A percentile compares a stretch with the other conserved stretches of the same genome.
These are phyloP conservation scores for Fomitopsis serialis DNA, from an alignment of 768 basidiomycete species.

Conservation along the genomic window DNA sequence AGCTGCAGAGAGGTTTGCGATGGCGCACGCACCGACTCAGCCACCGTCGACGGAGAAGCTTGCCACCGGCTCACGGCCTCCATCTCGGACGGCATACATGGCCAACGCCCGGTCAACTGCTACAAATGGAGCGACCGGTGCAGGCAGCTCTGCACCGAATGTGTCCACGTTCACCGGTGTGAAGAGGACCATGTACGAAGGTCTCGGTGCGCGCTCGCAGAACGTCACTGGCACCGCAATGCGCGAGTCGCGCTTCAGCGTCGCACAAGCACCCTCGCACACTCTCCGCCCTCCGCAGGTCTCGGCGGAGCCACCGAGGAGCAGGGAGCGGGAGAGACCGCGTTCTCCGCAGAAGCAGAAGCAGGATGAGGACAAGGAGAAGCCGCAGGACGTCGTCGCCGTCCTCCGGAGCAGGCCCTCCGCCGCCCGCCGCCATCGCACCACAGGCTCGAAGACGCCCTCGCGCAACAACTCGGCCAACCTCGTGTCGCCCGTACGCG, in stretches of 20 bases:
- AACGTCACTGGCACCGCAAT: conserved; percentile 50
- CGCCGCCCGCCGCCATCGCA: conserved; percentile 39
- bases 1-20: neutral
- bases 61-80: conserved; percentile 7
- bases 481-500: conserved; percentile 2
- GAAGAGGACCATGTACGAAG: conserved; percentile 25
- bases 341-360: conserved; percentile 4
- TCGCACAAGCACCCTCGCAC: neutral
- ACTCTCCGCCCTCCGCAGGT: conserved; percentile 1
- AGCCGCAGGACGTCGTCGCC: conserved; percentile 1
- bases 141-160: neutral
- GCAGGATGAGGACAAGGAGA: neutral
- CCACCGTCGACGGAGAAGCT: conserved; percentile 6
- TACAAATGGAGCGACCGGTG: neutral
- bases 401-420: conserved; percentile 33
- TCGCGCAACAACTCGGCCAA: conserved; percentile 9
- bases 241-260: conserved; percentile 30
- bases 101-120: neutral
- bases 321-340: conserved; percentile 9
- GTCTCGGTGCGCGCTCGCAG: conserved; percentile 40
- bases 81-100: conserved; percentile 11
- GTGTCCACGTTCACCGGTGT: conserved; percentile 6
- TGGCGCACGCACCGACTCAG: conserved; percentile 3
- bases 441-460: conserved; percentile 11
- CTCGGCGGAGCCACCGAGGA: conserved; percentile 7